Evolutionary conservation across 805 yeast species (phyloP).

Genomic region (Candida andamanensis): DNA sequence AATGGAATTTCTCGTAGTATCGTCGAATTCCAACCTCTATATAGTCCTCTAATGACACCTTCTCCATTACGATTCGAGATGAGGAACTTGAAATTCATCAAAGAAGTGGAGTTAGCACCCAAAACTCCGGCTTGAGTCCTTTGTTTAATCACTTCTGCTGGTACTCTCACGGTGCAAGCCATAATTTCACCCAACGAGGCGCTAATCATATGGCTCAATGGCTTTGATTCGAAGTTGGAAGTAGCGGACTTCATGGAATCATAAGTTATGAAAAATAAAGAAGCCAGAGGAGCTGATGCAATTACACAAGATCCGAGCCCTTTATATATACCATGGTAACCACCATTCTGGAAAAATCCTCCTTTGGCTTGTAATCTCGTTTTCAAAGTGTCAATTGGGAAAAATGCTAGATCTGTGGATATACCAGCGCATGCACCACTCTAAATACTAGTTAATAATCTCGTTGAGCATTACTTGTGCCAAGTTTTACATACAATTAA

Average conservation of each 20-base stretch:
- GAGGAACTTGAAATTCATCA: conserved; percentile 60
- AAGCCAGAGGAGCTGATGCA: conserved; percentile 81
- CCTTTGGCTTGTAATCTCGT: conserved; percentile 94
- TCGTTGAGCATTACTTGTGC: neutral
- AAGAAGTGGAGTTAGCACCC: conserved; percentile 50
- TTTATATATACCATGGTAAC: conserved; percentile 82
- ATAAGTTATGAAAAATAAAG: conserved; percentile 60
- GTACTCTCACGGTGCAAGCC: conserved; percentile 92
- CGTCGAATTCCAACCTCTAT: conserved; percentile 91
- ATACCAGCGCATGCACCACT: conserved; percentile 97
- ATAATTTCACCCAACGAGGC: conserved; percentile 90
- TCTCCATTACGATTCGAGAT: conserved; percentile 67
- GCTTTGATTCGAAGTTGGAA: conserved; percentile 21
- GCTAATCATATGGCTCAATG: conserved; percentile 70
- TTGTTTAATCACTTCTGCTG: conserved; percentile 95
- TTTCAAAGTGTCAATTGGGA: conserved; percentile 93
- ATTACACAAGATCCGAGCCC: conserved; percentile 92
- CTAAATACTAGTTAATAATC: conserved; percentile 12
- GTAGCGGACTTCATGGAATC: conserved; percentile 60
- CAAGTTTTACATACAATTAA: conserved; percentile 9
- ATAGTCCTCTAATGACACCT: conserved; percentile 71
- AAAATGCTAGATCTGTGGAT: conserved; percentile 87
- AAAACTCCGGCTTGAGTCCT: conserved; percentile 62
- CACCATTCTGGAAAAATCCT: conserved; percentile 91
- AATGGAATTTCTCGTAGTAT: conserved; percentile 95